Conservation (phyloP, 495 filamentous ascomycete species). For the Aspergillus conjunctus region DNA sequence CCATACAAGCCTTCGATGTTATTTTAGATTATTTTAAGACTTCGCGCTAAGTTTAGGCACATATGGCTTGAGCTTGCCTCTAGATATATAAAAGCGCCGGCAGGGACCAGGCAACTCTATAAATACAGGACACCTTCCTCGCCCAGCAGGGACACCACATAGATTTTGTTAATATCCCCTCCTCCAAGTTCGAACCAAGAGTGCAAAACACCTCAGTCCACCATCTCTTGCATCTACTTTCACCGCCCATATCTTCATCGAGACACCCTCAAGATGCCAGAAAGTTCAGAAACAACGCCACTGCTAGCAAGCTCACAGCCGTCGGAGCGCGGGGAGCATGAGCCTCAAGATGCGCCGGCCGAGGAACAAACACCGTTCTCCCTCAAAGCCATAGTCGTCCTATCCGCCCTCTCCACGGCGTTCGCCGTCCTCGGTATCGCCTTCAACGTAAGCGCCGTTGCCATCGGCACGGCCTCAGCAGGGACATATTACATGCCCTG, state of each 20-base stretch:
- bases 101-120: no score
- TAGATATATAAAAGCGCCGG: no score
- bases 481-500: slow-evolving; percentile 11
- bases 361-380: neutral
- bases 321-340: neutral
- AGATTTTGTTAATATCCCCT: no score
- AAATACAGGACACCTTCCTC: no score
- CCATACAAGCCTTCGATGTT: no score
- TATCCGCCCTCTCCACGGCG: slow-evolving; percentile 1
- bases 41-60: no score
- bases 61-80: no score
- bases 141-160: no score
- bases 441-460: slow-evolving; percentile 1
- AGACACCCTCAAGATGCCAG: neutral
- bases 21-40: no score
- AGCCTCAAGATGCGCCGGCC: neutral
- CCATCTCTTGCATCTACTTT: neutral
- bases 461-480: neutral
- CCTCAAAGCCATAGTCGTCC: neutral
- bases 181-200: no score
- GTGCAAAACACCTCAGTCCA: neutral
- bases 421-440: neutral
- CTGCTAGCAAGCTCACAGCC: slow-evolving; percentile 3
- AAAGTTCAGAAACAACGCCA: slow-evolving; percentile 9
- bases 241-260: neutral